Percentiles rank a stretch among this genome's conserved stretches.
phyloP scores from a whole-genome alignment of 257 asterid genomes.

The Salvia miltiorrhiza region DNA sequence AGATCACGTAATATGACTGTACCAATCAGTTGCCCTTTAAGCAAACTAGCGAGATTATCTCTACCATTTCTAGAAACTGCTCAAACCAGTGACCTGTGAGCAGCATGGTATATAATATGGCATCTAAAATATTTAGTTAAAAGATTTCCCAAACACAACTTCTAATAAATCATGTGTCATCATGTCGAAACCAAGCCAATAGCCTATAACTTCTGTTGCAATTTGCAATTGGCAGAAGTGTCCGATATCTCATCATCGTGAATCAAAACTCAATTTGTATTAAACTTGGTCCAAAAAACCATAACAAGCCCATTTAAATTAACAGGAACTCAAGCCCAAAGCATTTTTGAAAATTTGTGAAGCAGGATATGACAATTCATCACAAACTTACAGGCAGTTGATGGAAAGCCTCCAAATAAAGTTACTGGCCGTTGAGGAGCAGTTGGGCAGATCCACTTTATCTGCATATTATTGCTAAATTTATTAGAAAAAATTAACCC shows the following conservation, averaged over 20 bases:
- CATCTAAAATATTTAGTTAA: not conserved
- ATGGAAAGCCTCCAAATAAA: conserved; percentile 86
- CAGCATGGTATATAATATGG: not conserved
- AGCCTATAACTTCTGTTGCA: not conserved
- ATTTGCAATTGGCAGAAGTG: not conserved
- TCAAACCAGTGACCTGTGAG: not conserved
- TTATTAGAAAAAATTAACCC: not conserved
- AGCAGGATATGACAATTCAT: not conserved
- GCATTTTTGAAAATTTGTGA: not conserved
- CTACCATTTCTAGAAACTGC: too few relatives aligned
- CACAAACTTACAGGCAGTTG: conserved; percentile 73
- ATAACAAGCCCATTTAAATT: not conserved
- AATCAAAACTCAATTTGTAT: not conserved
- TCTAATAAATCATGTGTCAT: not conserved
- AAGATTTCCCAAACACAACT: not conserved
- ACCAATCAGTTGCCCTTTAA: not conserved
- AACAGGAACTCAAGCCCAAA: conserved; percentile 7
- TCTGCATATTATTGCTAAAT: conserved; percentile 41
- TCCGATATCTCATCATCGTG: not conserved
- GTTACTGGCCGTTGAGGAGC: conserved; percentile 75
- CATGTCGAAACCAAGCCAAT: not conserved
- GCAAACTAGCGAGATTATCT: not conserved
- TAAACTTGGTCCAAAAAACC: not conserved
- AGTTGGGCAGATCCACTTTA: conserved; percentile 94
- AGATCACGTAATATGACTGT: not conserved